Percentiles rank a stretch among this genome's conserved stretches.
Conservation (phyloP, 441 rosid species). For the Theobroma grandiflorum region DNA sequence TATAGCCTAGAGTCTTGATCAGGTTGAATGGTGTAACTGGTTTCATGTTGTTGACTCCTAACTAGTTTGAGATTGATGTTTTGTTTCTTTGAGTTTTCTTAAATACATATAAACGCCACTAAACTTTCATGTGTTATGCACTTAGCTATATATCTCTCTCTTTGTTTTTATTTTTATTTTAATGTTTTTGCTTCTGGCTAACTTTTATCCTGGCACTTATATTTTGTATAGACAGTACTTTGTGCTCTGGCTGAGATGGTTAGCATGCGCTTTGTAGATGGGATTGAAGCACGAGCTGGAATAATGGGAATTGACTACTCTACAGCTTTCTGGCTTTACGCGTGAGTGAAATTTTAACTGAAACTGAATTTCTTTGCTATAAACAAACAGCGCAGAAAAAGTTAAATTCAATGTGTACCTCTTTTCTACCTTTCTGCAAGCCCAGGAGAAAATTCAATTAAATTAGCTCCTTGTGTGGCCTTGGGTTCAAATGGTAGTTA, state of each 20-base stretch:
- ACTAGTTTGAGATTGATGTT: neutral
- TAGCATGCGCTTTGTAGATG: slow-evolving; percentile 80
- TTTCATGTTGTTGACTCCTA: neutral
- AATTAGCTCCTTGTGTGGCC: neutral
- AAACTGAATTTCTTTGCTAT: slow-evolving; percentile 11
- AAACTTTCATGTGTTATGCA: neutral
- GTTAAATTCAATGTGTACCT: neutral
- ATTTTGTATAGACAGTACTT: slow-evolving; percentile 63
- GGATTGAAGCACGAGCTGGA: slow-evolving; percentile 64
- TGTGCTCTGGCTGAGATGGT: slow-evolving; percentile 89
- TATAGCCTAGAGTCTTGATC: too few relatives aligned
- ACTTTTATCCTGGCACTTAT: slow-evolving; percentile 16
- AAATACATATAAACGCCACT: neutral
- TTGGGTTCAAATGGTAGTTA: neutral
- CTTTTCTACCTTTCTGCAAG: neutral
- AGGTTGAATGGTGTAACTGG: neutral
- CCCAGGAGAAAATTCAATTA: neutral
- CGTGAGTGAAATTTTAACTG: slow-evolving; percentile 49
- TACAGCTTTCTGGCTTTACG: slow-evolving; percentile 82
- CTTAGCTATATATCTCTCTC: neutral
- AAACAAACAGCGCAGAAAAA: neutral
- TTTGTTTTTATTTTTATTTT: neutral
- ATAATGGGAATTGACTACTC: slow-evolving; percentile 85
- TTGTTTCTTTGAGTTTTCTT: neutral
- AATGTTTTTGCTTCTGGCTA: neutral